These are phyloP conservation scores for Solanum stenotomum DNA, from an alignment of 257 asterid species.

Conservation along the genomic window DNA sequence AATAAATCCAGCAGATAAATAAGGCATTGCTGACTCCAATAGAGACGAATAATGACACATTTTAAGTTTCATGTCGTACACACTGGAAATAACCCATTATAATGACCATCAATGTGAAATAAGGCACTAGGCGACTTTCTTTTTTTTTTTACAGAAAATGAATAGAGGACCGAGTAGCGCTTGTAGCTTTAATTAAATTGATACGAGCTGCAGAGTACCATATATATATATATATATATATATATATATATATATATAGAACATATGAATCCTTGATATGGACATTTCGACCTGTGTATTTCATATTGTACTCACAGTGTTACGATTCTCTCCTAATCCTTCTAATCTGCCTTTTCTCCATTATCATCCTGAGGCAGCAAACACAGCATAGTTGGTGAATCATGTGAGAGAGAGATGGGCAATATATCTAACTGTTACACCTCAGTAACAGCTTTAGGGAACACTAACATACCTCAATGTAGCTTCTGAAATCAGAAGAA, in stretches of 20 bases:
- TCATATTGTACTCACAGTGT: not conserved
- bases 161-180: not conserved
- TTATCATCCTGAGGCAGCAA: not conserved
- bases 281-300: not conserved
- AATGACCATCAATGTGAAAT: not conserved
- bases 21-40: not conserved
- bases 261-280: not conserved
- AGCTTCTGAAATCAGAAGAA: constrained; percentile 50
- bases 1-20: not conserved
- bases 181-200: not conserved
- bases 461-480: constrained; percentile 43
- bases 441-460: not conserved
- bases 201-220: not conserved
- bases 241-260: not conserved
- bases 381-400: not conserved
- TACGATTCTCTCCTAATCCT: not conserved
- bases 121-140: not conserved
- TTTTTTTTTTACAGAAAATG: not conserved
- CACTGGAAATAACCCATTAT: not conserved
- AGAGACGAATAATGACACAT: not conserved
- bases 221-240: not conserved
- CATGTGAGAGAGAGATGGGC: not conserved
- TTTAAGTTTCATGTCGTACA: not conserved
- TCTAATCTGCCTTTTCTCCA: not conserved
- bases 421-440: not conserved